A percentile compares a stretch with the other conserved stretches of the same genome.
These are phyloP conservation scores for Lactarius evosmus DNA, from an alignment of 768 basidiomycete genomes.

Conservation along the genomic window DNA sequence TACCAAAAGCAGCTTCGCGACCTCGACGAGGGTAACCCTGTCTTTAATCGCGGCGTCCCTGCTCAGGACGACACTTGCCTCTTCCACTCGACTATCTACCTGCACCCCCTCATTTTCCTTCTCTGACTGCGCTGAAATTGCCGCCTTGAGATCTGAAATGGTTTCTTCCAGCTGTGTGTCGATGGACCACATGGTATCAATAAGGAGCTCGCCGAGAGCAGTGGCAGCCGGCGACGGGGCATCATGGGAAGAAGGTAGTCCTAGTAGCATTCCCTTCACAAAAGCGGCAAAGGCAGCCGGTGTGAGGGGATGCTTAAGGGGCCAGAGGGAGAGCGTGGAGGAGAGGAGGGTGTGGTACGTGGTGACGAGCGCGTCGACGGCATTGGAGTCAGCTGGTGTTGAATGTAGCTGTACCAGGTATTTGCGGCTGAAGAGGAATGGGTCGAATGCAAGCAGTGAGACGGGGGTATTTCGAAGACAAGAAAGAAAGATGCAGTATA, in stretches of 20 bases:
- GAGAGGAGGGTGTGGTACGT: slow-evolving; percentile 67
- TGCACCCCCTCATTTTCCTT: slow-evolving; percentile 21
- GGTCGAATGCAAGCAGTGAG: neutral
- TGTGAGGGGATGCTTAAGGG: slow-evolving; percentile 45
- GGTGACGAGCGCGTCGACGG: slow-evolving; percentile 56
- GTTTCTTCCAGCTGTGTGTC: slow-evolving; percentile 76
- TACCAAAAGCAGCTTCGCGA: slow-evolving; percentile 40
- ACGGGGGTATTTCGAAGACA: neutral
- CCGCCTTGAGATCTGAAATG: slow-evolving; percentile 50
- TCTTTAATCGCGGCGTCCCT: slow-evolving; percentile 59
- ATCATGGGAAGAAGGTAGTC: slow-evolving; percentile 58
- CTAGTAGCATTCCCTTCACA: slow-evolving; percentile 55
- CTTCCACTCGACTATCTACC: slow-evolving; percentile 8
- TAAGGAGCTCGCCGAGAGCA: slow-evolving; percentile 60
- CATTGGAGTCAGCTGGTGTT: slow-evolving; percentile 51
- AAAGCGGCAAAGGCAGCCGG: slow-evolving; percentile 57
- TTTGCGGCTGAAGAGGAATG: slow-evolving; percentile 46
- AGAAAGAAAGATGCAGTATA: neutral
- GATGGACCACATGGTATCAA: slow-evolving; percentile 80
- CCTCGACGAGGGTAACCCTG: slow-evolving; percentile 52
- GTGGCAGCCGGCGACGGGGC: slow-evolving; percentile 40
- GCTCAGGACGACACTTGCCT: slow-evolving; percentile 34
- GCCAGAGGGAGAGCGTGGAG: slow-evolving; percentile 56
- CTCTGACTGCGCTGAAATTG: slow-evolving; percentile 23
- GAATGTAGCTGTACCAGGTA: slow-evolving; percentile 59